Percentiles rank a stretch among this genome's conserved stretches.
These are phyloP conservation scores for Taxillus chinensis DNA, from an alignment of 164 flowering plant genomes.

Conservation along the genomic window DNA sequence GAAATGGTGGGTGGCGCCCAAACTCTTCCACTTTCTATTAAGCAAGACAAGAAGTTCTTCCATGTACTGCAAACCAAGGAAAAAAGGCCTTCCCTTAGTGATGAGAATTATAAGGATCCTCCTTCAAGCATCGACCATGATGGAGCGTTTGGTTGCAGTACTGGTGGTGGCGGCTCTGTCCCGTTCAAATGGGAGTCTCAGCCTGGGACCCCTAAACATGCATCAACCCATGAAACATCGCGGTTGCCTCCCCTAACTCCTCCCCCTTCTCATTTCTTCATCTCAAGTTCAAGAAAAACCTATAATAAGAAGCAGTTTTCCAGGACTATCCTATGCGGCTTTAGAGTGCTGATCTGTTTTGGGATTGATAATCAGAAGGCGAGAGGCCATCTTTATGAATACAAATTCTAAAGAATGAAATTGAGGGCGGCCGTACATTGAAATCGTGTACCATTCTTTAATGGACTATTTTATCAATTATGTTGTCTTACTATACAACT, in stretches of 20 bases:
- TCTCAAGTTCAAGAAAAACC: conserved; percentile 5
- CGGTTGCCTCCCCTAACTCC: conserved; percentile 47
- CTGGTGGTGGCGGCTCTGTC: conserved; percentile 12
- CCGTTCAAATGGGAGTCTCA: conserved; percentile 53
- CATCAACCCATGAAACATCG: conserved; percentile 5
- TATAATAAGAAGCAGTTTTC: conserved; percentile 5
- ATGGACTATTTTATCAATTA: no score
- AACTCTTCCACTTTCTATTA: no score
- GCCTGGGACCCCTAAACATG: conserved; percentile 45
- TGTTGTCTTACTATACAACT: no score
- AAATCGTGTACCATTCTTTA: no score
- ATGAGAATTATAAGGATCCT: conserved; percentile 9
- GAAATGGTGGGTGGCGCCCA: no score
- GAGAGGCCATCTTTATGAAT: no score
- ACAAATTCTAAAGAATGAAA: no score
- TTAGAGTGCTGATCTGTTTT: no score
- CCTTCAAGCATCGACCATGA: conserved; percentile 39
- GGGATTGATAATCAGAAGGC: no score
- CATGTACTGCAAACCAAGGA: conserved; percentile 42
- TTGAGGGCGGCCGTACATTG: no score
- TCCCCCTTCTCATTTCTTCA: conserved; percentile 35
- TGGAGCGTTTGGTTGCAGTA: conserved; percentile 6
- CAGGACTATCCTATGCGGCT: neutral
- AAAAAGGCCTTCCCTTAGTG: conserved; percentile 9
- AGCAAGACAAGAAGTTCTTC: conserved; percentile 49